A percentile compares a stretch with the other conserved stretches of the same genome.
phyloP scores from a whole-genome alignment of 2,329 filamentous ascomycete genomes.

The Neoscytalidium dimidiatum region DNA sequence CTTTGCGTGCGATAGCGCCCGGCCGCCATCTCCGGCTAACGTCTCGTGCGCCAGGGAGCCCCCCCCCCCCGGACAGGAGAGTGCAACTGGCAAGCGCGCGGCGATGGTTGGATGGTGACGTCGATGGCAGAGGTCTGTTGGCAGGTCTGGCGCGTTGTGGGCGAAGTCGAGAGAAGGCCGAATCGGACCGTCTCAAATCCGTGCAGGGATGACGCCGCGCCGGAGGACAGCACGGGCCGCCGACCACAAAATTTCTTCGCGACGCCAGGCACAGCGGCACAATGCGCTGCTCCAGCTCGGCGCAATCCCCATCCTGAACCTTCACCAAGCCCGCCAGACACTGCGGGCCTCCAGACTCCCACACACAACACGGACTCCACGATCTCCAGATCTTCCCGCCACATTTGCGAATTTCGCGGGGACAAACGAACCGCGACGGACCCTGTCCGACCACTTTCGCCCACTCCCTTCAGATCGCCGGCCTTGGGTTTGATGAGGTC shows the following conservation, averaged over 20 bases:
- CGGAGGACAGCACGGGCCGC: not conserved
- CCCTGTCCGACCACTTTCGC: not conserved
- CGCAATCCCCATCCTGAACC: not conserved
- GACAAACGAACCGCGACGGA: not conserved
- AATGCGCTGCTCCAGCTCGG: not conserved
- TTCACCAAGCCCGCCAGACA: not conserved
- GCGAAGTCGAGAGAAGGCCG: conserved; percentile 4
- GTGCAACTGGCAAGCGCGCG: not conserved
- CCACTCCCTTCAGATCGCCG: not conserved
- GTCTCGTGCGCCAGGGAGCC: not conserved
- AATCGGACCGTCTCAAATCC: conserved; percentile 9
- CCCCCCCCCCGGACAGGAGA: not conserved
- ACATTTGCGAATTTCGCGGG: not conserved
- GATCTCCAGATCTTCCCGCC: conserved; percentile 5
- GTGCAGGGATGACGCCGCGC: not conserved
- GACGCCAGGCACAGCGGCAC: conserved; percentile 6
- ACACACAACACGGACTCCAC: not conserved
- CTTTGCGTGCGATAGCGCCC: not conserved
- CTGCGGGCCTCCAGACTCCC: conserved; percentile 21
- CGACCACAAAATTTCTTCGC: conserved; percentile 18
- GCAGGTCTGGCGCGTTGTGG: not conserved
- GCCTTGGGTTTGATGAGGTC: not conserved
- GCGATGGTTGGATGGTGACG: not conserved
- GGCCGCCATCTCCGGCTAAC: not conserved
- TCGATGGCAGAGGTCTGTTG: not conserved